Base-by-base conservation (phyloP, 129 eudicot species). In the Flaveria trinervia region DNA sequence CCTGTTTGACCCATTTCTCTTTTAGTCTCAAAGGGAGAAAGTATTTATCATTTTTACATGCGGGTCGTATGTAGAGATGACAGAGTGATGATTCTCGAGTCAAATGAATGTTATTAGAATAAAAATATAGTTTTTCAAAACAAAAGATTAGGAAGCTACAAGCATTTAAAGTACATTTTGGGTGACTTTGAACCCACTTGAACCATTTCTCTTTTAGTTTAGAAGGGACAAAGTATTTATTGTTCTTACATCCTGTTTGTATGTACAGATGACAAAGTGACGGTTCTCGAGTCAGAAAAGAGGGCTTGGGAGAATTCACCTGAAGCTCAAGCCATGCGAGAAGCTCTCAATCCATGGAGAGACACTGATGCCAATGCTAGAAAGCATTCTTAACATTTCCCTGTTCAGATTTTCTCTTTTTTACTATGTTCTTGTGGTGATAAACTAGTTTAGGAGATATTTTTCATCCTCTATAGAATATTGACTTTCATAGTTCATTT, bases 341-440 rank as follows among this genome's bases (percentile, higher is more conserved):
- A 92, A 51, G 96, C 96, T 77, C 96, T 89, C 23, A 89, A 92
- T 82, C 97, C 97, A 52, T 92, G 97, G 97, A 90, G 96, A 82
- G 72, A 89, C 73, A 77, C 68, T 3, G 91, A 92, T 62, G 51
- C 79, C 43, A 71, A 73, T 65, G 78, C 77, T 64, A 84, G 57
- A 64, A 88, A 88, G 51, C 77, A 49, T 56, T 78, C 91, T 0
- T 84, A 83, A 73, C 17, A 28, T 75, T 77, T 12, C 9, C 41
- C 49, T 17, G 30, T 16, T 54, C 52, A 77, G 72, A 73, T 68
- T 68, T 68, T 68, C 41, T 66, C 65, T 48, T 67, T n/a, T 17
- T 61, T 61, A 41, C 23, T 41, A 17, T n/a, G 51, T 61, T 12
- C 36, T 12, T 10, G n/a, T 52, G 59, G 60, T 70, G 60, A 70